Evolutionary conservation across 176 grass and related monocot genomes (phyloP), one percentile per base, ranked within the genome.

Genomic region (Stipa capillata): DNA sequence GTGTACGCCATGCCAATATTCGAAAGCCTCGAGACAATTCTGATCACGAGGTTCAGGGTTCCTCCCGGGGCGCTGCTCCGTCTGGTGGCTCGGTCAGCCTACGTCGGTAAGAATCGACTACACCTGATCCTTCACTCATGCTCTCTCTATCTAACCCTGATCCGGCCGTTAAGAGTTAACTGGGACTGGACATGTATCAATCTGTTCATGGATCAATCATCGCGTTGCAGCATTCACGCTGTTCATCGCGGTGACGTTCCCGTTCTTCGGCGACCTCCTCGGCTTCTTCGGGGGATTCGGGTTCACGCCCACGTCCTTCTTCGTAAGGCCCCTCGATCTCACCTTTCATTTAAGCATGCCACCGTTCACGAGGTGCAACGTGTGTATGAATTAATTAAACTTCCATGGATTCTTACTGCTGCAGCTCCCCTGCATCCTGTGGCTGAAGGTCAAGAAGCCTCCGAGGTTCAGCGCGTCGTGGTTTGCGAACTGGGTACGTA

Each of bases 251-350:
- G 91, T 97, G 29, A 88, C 85, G 0, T 87, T 97, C 79, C 90
- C 93, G 5, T 97, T 97, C 90, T 97, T 97, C 70, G 81, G 85
- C 66, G 89, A 91, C 65, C 78, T 96, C 42, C 85, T 92, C 35
- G 90, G 93, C 45, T 96, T 96, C 87, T 96, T 96, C 54, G 89
- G 93, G 28, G 93, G 93, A 16, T 96, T 96, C 29, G 93, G 87
- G 20, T 97, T 86, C 78, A 91, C 93, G 42, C 93, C 90, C 4
- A 97, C 93, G 2, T 90, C 93, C 43, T 97, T 90, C 77, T 97
- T 73, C 59, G 93, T 97, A 88, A 97, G 93, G 24, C 18, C 37
- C n/a, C n/a, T n/a, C 7, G 4, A n/a, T 18, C 35, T 45, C 24
- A 1, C 45, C 8, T 4, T 12, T n/a, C n/a, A 4, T 9, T 0